phyloP scores from a whole-genome alignment of 441 rosid genomes.

The Populus hybrid region DNA sequence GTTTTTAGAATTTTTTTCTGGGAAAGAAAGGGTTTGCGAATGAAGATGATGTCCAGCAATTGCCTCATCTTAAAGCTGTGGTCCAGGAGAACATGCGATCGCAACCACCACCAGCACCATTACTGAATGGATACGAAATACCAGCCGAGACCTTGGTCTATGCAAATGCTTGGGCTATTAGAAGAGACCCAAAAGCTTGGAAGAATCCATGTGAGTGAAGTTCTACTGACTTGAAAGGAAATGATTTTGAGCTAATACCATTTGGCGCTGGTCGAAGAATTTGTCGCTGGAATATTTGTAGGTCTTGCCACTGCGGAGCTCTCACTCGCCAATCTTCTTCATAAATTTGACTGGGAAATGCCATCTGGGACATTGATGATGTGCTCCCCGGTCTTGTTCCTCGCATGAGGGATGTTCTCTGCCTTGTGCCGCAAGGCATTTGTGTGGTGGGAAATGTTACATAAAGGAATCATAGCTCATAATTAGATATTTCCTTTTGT shows the following conservation, averaged over 20 bases:
- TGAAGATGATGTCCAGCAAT: slow-evolving; percentile 16
- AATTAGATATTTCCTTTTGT: too few species aligned
- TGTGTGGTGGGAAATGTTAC: too few species aligned
- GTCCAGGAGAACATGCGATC: slow-evolving; percentile 27
- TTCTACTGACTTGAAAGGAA: background rate
- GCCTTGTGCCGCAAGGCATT: background rate
- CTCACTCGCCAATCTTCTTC: slow-evolving; percentile 24
- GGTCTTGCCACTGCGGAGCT: slow-evolving; percentile 18
- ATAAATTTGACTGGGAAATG: slow-evolving; percentile 30
- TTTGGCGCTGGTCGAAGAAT: slow-evolving; percentile 28
- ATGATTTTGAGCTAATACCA: slow-evolving; percentile 21
- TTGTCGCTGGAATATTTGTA: slow-evolving; percentile 19
- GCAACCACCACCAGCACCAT: slow-evolving; percentile 20
- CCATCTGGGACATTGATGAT: slow-evolving; percentile 16
- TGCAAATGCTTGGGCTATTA: slow-evolving; percentile 5
- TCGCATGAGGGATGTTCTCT: slow-evolving; percentile 35
- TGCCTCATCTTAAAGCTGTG: slow-evolving; percentile 18
- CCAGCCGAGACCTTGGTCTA: slow-evolving; percentile 13
- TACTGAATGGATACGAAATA: slow-evolving; percentile 19
- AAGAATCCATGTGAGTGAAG: slow-evolving; percentile 17
- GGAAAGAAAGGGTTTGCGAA: slow-evolving; percentile 16
- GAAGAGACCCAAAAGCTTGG: slow-evolving; percentile 17
- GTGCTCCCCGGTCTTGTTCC: slow-evolving; percentile 22
- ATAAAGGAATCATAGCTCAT: too few species aligned
- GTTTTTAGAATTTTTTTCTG: background rate